A percentile compares a stretch with the other conserved stretches of the same genome.
These are phyloP conservation scores for Neurospora tetrasperma DNA, from an alignment of 495 filamentous ascomycete species.

Conservation along the genomic window DNA sequence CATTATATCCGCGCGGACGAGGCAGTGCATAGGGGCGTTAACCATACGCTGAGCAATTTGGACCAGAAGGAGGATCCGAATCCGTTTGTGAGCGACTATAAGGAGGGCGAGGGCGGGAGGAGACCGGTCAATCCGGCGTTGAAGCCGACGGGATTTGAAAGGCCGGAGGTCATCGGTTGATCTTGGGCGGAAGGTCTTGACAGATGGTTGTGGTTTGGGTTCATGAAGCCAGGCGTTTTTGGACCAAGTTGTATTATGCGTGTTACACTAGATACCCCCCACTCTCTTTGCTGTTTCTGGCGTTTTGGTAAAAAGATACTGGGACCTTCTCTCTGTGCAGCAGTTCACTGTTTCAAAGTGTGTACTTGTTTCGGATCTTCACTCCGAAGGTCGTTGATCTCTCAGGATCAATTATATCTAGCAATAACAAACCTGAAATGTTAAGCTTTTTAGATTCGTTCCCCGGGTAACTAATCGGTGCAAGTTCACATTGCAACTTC, in stretches of 20 bases:
- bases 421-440: not conserved
- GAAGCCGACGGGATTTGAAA: conserved; percentile 68
- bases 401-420: not conserved
- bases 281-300: not conserved
- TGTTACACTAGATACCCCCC: not conserved
- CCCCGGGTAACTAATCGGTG: no score
- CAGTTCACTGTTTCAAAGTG: not conserved
- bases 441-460: not conserved
- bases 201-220: not conserved
- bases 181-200: not conserved
- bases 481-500: not conserved
- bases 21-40: conserved; percentile 94
- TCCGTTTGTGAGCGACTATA: conserved; percentile 73
- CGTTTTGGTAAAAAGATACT: not conserved
- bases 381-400: not conserved
- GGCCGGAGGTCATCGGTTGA: conserved; percentile 63
- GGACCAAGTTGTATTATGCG: not conserved
- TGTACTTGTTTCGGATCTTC: not conserved
- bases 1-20: conserved; percentile 81
- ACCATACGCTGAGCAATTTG: conserved; percentile 85
- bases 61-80: conserved; percentile 78
- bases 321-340: not conserved
- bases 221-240: not conserved
- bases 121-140: conserved; percentile 51
- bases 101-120: conserved; percentile 34